Evolutionary conservation across 441 rosid species (phyloP).

Genomic region (Flueggea neowawraea): DNA sequence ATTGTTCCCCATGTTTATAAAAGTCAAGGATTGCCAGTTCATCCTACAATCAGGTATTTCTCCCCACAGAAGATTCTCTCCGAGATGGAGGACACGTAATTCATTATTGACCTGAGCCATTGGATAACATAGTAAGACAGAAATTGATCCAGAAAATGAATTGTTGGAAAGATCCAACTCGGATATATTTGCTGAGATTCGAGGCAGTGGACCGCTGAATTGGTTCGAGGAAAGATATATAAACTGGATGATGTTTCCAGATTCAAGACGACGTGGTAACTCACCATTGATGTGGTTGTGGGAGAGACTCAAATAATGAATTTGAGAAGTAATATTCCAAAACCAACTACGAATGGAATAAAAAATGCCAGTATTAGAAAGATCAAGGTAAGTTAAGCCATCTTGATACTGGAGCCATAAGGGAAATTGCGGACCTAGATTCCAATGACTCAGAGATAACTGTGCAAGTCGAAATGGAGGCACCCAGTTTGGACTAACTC

Average conservation of each 20-base stretch:
- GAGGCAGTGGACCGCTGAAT: background rate
- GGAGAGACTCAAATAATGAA: no score
- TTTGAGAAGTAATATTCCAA: background rate
- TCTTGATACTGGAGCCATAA: constrained; percentile 9
- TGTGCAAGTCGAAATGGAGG: background rate
- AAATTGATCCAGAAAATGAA: background rate
- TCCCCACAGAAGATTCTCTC: constrained; percentile 1
- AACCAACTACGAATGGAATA: no score
- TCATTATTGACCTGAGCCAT: background rate
- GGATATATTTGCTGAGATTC: background rate
- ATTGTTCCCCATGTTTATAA: no score
- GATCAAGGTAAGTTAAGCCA: constrained; percentile 7
- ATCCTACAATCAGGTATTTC: background rate
- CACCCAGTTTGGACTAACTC: background rate
- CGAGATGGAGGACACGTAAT: background rate
- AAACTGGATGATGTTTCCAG: no score
- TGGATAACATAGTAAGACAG: background rate
- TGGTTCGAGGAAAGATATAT: background rate
- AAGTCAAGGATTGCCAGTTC: no score
- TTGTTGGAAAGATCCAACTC: constrained; percentile 3
- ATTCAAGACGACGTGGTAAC: no score
- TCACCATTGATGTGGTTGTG: no score
- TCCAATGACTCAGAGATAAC: background rate
- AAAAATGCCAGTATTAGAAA: constrained; percentile 6
- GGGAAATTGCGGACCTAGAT: constrained; percentile 17